These are phyloP conservation scores for Aspergillaceae sp. DNA, from an alignment of 2,329 filamentous ascomycete species.

Conservation along the genomic window DNA sequence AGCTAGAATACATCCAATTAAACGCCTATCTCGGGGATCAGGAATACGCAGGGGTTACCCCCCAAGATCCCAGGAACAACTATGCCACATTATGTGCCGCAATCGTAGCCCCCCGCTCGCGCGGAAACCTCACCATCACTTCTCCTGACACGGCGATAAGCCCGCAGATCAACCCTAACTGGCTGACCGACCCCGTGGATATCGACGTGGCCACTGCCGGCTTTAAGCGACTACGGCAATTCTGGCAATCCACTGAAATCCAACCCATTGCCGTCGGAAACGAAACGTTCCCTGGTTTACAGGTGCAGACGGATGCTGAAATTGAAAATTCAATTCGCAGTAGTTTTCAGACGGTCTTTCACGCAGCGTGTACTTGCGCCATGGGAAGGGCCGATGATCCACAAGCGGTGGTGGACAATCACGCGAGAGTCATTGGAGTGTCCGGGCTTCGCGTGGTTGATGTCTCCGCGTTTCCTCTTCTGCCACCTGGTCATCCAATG, in stretches of 20 bases:
- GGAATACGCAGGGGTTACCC: too few species aligned
- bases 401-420: conserved; percentile 26
- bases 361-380: conserved; percentile 27
- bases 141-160: conserved; percentile 24
- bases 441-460: conserved; percentile 27
- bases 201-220: conserved; percentile 34
- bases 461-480: conserved; percentile 23
- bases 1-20: conserved; percentile 20
- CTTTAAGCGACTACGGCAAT: conserved; percentile 35
- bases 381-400: conserved; percentile 26
- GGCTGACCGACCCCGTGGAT: conserved; percentile 34
- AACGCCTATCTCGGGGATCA: conserved; percentile 3
- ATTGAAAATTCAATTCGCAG: conserved; percentile 25
- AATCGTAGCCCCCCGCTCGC: conserved; percentile 32
- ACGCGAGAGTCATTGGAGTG: conserved; percentile 22
- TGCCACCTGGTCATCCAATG: conserved; percentile 33
- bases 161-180: conserved; percentile 41
- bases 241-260: conserved; percentile 19
- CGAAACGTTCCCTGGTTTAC: conserved; percentile 28
- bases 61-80: too few species aligned
- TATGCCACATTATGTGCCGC: too few species aligned
- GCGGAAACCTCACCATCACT: conserved; percentile 38
- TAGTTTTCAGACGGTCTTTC: conserved; percentile 23
- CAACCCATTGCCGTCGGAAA: conserved; percentile 20
- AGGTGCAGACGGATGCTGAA: conserved; percentile 32